Evolutionary conservation across 768 basidiomycete genomes (phyloP).

Genomic region (Termitomyces sp.): DNA sequence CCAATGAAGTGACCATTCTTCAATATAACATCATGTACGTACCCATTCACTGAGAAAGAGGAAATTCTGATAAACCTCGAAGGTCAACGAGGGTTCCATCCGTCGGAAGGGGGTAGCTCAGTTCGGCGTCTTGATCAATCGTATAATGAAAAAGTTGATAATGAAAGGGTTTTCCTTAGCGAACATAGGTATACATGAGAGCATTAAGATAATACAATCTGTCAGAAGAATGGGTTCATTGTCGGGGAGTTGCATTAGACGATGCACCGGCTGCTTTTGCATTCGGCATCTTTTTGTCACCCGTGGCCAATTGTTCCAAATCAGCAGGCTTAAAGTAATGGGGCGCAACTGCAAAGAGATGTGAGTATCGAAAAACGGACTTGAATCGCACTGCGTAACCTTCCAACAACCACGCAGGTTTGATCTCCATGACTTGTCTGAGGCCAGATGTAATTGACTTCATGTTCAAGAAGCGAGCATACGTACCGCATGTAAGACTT

Average conservation of each 20-base stretch:
- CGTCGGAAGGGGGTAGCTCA: constrained; percentile 18
- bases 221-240: neutral
- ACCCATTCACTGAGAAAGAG: neutral
- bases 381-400: constrained; percentile 37
- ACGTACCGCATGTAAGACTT: constrained; percentile 90
- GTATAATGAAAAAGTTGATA: neutral
- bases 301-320: constrained; percentile 69
- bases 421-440: constrained; percentile 97
- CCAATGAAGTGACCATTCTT: constrained; percentile 63
- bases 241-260: constrained; percentile 17
- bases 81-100: constrained; percentile 24
- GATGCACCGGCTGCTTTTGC: constrained; percentile 54
- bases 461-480: neutral
- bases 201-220: neutral
- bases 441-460: neutral
- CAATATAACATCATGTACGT: constrained; percentile 72
- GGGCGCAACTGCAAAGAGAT: constrained; percentile 65
- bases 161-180: neutral
- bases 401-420: constrained; percentile 90
- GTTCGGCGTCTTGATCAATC: neutral
- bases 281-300: constrained; percentile 96
- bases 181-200: constrained; percentile 12
- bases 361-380: constrained; percentile 1
- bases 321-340: constrained; percentile 93
- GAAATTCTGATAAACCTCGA: neutral